A percentile compares a stretch with the other conserved stretches of the same genome.
These are phyloP conservation scores for Alnus rubra DNA, from an alignment of 306 rosid genomes.

Conservation along the genomic window DNA sequence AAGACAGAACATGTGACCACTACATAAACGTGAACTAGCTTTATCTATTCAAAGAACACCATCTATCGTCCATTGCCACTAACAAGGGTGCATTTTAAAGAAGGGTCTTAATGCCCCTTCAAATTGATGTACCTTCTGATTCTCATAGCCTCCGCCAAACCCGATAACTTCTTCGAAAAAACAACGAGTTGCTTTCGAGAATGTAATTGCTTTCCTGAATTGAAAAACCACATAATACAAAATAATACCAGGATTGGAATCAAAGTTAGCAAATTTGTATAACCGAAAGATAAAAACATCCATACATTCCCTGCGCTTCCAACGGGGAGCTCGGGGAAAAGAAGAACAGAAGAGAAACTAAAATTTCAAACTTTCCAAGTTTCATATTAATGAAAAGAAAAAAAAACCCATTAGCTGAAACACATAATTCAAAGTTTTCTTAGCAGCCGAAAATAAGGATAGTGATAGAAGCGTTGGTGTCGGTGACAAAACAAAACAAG, in stretches of 20 bases:
- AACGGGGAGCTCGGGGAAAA: constrained; percentile 7
- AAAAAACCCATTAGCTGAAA: background rate
- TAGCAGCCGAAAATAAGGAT: background rate
- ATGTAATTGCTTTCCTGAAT: constrained; percentile 41
- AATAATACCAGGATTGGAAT: constrained; percentile 2
- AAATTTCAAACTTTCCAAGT: background rate
- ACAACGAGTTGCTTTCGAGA: constrained; percentile 47
- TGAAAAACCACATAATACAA: constrained; percentile 4
- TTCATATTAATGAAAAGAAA: background rate
- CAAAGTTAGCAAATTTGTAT: background rate
- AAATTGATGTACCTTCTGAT: constrained; percentile 54
- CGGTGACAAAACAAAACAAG: background rate
- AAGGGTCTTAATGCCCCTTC: background rate
- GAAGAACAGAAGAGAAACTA: background rate
- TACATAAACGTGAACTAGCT: background rate
- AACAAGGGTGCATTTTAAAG: background rate
- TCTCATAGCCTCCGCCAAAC: constrained; percentile 80
- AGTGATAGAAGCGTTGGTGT: background rate
- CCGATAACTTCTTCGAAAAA: constrained; percentile 52
- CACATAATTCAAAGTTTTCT: background rate
- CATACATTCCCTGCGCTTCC: background rate
- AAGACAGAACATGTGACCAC: background rate
- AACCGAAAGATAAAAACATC: background rate
- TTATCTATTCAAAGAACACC: background rate
- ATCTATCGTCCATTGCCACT: background rate